phyloP scores from a whole-genome alignment of 495 filamentous ascomycete species.

The Geoglossum glabrum region DNA sequence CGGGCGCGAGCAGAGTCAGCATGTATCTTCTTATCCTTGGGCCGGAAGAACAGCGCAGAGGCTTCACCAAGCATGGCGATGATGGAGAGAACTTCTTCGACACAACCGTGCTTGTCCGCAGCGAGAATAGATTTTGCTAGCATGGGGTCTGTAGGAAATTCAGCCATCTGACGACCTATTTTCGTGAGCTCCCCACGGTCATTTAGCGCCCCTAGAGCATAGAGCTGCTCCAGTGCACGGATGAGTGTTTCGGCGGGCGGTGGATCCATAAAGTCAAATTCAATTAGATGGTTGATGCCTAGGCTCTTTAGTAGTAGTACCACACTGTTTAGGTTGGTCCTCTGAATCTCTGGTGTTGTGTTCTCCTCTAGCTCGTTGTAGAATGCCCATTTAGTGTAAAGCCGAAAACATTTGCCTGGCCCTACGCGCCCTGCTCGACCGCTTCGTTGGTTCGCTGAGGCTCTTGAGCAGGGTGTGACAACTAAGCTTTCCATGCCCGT shows the following conservation, averaged over 20 bases:
- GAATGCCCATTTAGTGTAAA: constrained; percentile 90
- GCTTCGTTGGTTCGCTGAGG: constrained; percentile 79
- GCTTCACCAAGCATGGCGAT: constrained; percentile 86
- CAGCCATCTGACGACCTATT: constrained; percentile 85
- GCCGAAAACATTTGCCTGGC: constrained; percentile 82
- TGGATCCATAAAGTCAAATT: constrained; percentile 94
- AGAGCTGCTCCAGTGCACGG: constrained; percentile 76
- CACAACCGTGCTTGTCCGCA: constrained; percentile 69
- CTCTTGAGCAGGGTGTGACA: constrained; percentile 82
- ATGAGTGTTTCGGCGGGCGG: constrained; percentile 84
- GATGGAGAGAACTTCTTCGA: constrained; percentile 87
- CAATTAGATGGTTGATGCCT: constrained; percentile 82
- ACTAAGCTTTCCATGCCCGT: constrained; percentile 87
- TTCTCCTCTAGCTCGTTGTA: constrained; percentile 87
- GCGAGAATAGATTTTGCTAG: constrained; percentile 82
- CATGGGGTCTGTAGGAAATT: constrained; percentile 91
- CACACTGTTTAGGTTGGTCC: constrained; percentile 67
- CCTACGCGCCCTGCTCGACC: constrained; percentile 85
- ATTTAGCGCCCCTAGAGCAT: constrained; percentile 78
- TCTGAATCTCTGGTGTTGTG: constrained; percentile 86
- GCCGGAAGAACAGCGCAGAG: constrained; percentile 78
- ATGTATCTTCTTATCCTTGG: constrained; percentile 93
- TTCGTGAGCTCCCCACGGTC: constrained; percentile 80
- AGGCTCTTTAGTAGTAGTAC: constrained; percentile 77
- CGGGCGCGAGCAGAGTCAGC: constrained; percentile 82